Percentiles rank a stretch among this genome's conserved stretches.
These are phyloP conservation scores for Pterocarpus macrocarpus DNA, from an alignment of 306 rosid species.

Conservation along the genomic window DNA sequence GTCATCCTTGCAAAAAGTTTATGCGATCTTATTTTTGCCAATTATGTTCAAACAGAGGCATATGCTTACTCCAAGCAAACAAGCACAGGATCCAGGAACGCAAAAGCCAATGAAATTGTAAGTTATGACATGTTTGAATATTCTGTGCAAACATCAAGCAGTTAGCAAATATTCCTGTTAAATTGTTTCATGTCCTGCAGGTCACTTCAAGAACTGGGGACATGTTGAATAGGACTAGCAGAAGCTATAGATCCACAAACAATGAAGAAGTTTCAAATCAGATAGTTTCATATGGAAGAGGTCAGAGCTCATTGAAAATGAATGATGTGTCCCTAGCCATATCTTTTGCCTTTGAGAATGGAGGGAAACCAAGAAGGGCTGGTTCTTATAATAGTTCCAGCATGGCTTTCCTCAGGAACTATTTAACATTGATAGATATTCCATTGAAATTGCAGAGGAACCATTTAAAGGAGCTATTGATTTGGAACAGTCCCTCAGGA, in stretches of 20 bases:
- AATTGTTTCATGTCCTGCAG: slow-evolving; percentile 39
- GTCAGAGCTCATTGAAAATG: slow-evolving; percentile 40
- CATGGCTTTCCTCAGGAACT: slow-evolving; percentile 79
- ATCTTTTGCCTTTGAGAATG: slow-evolving; percentile 81
- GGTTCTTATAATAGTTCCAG: slow-evolving; percentile 61
- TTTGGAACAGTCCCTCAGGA: slow-evolving; percentile 88
- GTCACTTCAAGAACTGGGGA: slow-evolving; percentile 48
- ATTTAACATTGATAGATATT: slow-evolving; percentile 63
- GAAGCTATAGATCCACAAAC: slow-evolving; percentile 46
- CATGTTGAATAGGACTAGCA: slow-evolving; percentile 45
- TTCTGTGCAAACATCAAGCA: slow-evolving; percentile 13
- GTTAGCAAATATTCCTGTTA: slow-evolving; percentile 18
- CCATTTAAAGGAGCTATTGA: slow-evolving; percentile 83
- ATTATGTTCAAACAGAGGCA: slow-evolving; percentile 51
- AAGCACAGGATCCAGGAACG: slow-evolving; percentile 49
- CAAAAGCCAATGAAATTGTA: slow-evolving; percentile 51
- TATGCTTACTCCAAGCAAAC: slow-evolving; percentile 59
- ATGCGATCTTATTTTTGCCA: not conserved
- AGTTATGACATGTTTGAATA: slow-evolving; percentile 14
- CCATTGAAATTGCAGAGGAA: slow-evolving; percentile 84
- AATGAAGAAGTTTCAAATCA: slow-evolving; percentile 50
- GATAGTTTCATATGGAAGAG: slow-evolving; percentile 54
- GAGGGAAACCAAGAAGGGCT: slow-evolving; percentile 63
- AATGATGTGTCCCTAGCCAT: slow-evolving; percentile 66
- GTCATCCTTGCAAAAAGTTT: slow-evolving; percentile 46